Evolutionary conservation across 768 basidiomycete genomes (phyloP), one percentile per base, ranked within the genome.

Genomic region (Agaricus bisporus): DNA sequence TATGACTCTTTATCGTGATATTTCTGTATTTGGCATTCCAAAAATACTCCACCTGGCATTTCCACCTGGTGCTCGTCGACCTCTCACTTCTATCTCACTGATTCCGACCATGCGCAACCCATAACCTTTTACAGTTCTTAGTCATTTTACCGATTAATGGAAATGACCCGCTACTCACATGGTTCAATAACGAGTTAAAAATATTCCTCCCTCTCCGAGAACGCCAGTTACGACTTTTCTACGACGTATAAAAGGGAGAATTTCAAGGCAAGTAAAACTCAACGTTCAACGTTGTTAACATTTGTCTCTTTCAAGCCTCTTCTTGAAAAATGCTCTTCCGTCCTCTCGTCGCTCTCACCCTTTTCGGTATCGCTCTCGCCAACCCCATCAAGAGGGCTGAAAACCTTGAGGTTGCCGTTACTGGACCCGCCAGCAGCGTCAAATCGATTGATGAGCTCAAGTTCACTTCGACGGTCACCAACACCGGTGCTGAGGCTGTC

Each of bases 381-480:
- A 63, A 62, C 10, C 70, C 71, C 5, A 55, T 57, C 61, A 69
- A 64, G 58, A 61, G 68, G 39, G 66, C 64, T 37, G 65, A 66
- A 22, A 62, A 61, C 5, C 58, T 74, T 51, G 60, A 58, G 20
- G 71, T 76, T 45, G 59, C 62, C 25, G 45, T 73, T 38, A 52
- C 64, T 25, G 61, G 62, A 12, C 59, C 69, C 3, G 44, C 68
- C 22, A 42, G 59, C 53, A 62, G 56, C 46, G 67, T 75, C 45
- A 59, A 48, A 49, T 74, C 76, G 5, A 56, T 75, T 56, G 63
- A 67, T 9, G 70, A 71, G 49, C 65, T 76, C 59, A 67, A 68
- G 56, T 65, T 76, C 60, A 69, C 67, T 22, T 74, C 75, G 5
- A 58, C 70, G 8, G 67, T 78, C 14, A 75, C 64, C 28, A 76